phyloP scores from a whole-genome alignment of 805 yeast genomes.

The Zygotorulaspora florentina region DNA sequence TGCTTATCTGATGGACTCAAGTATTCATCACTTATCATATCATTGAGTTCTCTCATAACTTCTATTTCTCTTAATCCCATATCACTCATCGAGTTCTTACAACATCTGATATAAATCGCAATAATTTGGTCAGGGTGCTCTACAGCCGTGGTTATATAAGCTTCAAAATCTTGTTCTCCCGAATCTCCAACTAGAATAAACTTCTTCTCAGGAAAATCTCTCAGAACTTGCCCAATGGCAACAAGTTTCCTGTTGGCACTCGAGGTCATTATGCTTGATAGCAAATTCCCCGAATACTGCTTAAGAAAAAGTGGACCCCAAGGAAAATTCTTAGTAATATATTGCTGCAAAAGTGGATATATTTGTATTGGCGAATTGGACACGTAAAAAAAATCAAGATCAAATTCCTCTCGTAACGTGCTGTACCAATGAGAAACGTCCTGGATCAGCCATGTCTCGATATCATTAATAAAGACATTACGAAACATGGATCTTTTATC shows the following conservation, averaged over 20 bases:
- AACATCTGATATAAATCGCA: conserved; percentile 78
- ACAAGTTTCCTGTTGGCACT: conserved; percentile 74
- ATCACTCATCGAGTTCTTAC: conserved; percentile 63
- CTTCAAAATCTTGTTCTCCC: conserved; percentile 93
- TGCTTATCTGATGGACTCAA: conserved; percentile 2
- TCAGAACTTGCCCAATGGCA: conserved; percentile 56
- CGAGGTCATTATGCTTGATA: conserved; percentile 82
- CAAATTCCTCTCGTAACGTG: conserved; percentile 39
- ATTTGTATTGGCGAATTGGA: conserved; percentile 95
- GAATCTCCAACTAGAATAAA: conserved; percentile 91
- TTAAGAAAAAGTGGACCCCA: conserved; percentile 80
- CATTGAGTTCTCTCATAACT: conserved; percentile 32
- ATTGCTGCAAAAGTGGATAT: conserved; percentile 44
- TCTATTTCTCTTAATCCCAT: conserved; percentile 36
- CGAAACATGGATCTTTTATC: conserved; percentile 80
- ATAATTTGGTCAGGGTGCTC: conserved; percentile 57
- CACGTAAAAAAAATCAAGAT: conserved; percentile 79
- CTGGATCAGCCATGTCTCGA: conserved; percentile 64
- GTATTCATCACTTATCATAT: conserved; percentile 26
- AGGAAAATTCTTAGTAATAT: conserved; percentile 50
- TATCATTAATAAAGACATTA: conserved; percentile 67
- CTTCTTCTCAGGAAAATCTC: conserved; percentile 71
- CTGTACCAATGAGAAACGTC: conserved; percentile 72
- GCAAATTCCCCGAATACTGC: conserved; percentile 76
- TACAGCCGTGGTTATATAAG: conserved; percentile 69